Base-by-base conservation (phyloP, 495 filamentous ascomycete species). In the Astrothelium macrocarpum region DNA sequence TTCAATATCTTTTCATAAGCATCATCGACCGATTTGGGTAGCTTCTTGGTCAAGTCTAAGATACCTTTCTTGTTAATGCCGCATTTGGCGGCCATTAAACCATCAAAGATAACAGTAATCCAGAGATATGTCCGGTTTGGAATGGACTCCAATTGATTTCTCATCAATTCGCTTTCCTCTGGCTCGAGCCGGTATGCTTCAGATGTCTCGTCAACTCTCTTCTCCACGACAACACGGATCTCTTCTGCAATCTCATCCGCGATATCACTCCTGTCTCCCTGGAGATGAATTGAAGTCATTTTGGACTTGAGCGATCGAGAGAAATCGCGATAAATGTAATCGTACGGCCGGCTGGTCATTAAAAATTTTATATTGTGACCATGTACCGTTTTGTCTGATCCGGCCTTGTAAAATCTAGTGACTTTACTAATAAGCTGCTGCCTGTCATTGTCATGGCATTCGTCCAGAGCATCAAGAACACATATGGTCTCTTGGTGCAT, bases 401-500 rank as follows among this genome's bases (percentile, higher is more conserved):
- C 16, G 18, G 2, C 60, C 12, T 14, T 29, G 59, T 69, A 63
- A 32, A 73, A 56, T 3, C 64, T 31, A 18, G 59, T 59, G 29
- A 74, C 23, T 25, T 46, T 60, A 59, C 32, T 29, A 20, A 71
- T 71, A 14, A 75, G 26, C 28, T 63, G 32, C 5, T 49, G 25
- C 56, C 65, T 62, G 45, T 65, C 64, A 2, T 42, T 9, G 26
- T 72, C 65, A 14, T 64, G 53, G 64, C 73, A 74, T 70, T 76
- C 72, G 62, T 77, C 74, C 14, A 84, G 67, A 5, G 79, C 79
- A 67, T 84, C 81, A 2, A 85, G 29, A 42, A 84, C 62, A 59
- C 77, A 80, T 34, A 83, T 66, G 25, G 81, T 73, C 43, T 78
- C 71, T n/a, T 76, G 76, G 61, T 78, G 71, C 36, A 62, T n/a